Conservation (phyloP, 208 protist genomes). For the Phytomonas francai region DNA sequence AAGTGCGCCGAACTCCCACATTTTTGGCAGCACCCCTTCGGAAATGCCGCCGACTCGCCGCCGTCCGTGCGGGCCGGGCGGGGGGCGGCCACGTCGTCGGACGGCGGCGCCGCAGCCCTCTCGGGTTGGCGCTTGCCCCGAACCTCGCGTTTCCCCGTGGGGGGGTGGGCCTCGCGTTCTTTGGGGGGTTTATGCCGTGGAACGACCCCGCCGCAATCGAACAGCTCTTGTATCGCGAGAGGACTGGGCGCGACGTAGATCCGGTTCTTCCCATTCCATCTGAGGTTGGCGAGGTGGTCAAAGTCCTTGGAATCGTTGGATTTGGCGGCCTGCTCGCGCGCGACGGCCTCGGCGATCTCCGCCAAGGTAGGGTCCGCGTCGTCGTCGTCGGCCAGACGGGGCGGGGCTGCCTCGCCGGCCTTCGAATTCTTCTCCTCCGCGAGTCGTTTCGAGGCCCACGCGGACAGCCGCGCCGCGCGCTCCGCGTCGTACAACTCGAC, state of each 20-base stretch:
- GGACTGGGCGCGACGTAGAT: slow-evolving; percentile 48
- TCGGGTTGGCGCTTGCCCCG: slow-evolving; percentile 5
- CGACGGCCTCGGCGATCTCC: background rate
- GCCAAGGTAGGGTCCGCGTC: background rate
- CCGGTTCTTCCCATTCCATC: slow-evolving; percentile 20
- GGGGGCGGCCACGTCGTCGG: no score
- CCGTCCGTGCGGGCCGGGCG: no score
- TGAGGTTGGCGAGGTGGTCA: slow-evolving; percentile 24
- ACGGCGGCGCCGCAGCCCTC: background rate
- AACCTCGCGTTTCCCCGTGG: slow-evolving; percentile 2
- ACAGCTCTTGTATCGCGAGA: slow-evolving; percentile 47
- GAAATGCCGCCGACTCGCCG: slow-evolving; percentile 8
- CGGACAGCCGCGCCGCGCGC: slow-evolving; percentile 17
- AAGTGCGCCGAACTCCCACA: slow-evolving; percentile 38
- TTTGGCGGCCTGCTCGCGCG: background rate
- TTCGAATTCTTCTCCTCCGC: slow-evolving; percentile 17
- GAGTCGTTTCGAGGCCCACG: slow-evolving; percentile 9
- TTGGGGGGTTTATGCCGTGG: slow-evolving; percentile 22
- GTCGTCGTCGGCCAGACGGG: background rate
- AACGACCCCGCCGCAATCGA: slow-evolving; percentile 39
- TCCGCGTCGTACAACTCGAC: slow-evolving; percentile 35
- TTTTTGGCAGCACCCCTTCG: slow-evolving; percentile 36
- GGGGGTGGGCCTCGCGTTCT: background rate
- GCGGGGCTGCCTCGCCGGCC: slow-evolving; percentile 21
- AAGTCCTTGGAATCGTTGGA: slow-evolving; percentile 19